A percentile compares a stretch with the other conserved stretches of the same genome.
phyloP scores from a whole-genome alignment of 2,329 filamentous ascomycete species.

The Zymoseptoria passerinii region DNA sequence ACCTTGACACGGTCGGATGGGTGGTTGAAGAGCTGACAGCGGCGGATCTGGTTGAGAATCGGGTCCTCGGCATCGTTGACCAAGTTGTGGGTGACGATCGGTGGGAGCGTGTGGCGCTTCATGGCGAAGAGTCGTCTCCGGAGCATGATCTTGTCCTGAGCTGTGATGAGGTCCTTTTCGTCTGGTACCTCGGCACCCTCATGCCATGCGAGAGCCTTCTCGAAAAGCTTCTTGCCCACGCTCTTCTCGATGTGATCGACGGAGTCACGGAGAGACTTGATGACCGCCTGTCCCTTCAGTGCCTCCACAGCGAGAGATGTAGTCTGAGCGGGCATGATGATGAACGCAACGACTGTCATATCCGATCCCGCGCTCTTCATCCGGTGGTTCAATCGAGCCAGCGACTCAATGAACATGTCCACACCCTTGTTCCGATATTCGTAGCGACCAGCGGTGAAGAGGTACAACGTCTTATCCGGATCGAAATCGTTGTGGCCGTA shows the following conservation, averaged over 20 bases:
- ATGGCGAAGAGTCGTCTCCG: slow-evolving; percentile 89
- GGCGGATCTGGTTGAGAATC: slow-evolving; percentile 88
- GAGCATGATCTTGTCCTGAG: slow-evolving; percentile 84
- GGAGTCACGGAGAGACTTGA: slow-evolving; percentile 91
- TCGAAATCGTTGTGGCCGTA: slow-evolving; percentile 98
- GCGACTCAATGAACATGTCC: slow-evolving; percentile 97
- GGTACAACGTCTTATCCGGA: slow-evolving; percentile 90
- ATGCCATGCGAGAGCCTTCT: slow-evolving; percentile 89
- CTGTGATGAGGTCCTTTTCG: slow-evolving; percentile 90
- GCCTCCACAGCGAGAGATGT: slow-evolving; percentile 91
- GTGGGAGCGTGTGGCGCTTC: slow-evolving; percentile 83
- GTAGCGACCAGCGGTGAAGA: slow-evolving; percentile 95
- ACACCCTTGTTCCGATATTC: slow-evolving; percentile 98
- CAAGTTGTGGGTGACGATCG: slow-evolving; percentile 99
- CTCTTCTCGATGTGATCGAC: slow-evolving; percentile 86
- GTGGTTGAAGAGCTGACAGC: slow-evolving; percentile 96
- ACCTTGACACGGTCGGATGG: slow-evolving; percentile 92
- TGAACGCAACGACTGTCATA: slow-evolving; percentile 90
- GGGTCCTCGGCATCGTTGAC: slow-evolving; percentile 87
- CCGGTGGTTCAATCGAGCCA: slow-evolving; percentile 88
- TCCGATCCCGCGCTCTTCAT: slow-evolving; percentile 80
- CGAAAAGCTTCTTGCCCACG: slow-evolving; percentile 88
- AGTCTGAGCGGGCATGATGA: slow-evolving; percentile 98
- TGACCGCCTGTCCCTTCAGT: slow-evolving; percentile 90
- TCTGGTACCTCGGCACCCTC: slow-evolving; percentile 90